Conservation (phyloP, 177 flowering plant species). For the Vitis hybrid region DNA sequence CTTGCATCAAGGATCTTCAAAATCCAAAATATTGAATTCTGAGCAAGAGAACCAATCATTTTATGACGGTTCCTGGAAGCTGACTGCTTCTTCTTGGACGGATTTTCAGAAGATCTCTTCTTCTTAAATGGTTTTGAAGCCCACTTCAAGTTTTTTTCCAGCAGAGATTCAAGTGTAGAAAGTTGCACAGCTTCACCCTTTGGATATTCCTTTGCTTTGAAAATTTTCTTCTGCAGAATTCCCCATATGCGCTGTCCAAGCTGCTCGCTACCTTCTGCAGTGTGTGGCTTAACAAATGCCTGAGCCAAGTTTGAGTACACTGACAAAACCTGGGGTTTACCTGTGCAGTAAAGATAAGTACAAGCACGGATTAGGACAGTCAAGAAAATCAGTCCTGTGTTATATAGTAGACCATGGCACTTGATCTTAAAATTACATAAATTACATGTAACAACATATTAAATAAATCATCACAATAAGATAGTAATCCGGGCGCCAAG, state of each 20-base stretch:
- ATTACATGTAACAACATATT: too few species aligned
- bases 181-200: conserved; percentile 53
- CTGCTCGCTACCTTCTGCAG: conserved; percentile 71
- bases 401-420: too few species aligned
- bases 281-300: conserved; percentile 64
- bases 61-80: conserved; percentile 56
- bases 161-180: conserved; percentile 56
- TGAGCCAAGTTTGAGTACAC: conserved; percentile 74
- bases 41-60: conserved; percentile 66
- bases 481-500: too few species aligned
- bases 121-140: conserved; percentile 79
- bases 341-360: conserved; percentile 34
- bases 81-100: conserved; percentile 57
- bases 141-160: conserved; percentile 65
- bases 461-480: too few species aligned
- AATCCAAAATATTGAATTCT: conserved; percentile 77
- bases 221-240: conserved; percentile 77
- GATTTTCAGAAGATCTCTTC: conserved; percentile 48
- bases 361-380: not conserved
- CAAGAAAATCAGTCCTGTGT: too few species aligned
- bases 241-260: conserved; percentile 89
- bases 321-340: conserved; percentile 62
- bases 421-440: too few species aligned
- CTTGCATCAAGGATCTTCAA: conserved; percentile 66
- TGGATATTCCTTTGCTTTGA: conserved; percentile 81